Evolutionary conservation across 768 basidiomycete species (phyloP).

Genomic region (Postia placenta): DNA sequence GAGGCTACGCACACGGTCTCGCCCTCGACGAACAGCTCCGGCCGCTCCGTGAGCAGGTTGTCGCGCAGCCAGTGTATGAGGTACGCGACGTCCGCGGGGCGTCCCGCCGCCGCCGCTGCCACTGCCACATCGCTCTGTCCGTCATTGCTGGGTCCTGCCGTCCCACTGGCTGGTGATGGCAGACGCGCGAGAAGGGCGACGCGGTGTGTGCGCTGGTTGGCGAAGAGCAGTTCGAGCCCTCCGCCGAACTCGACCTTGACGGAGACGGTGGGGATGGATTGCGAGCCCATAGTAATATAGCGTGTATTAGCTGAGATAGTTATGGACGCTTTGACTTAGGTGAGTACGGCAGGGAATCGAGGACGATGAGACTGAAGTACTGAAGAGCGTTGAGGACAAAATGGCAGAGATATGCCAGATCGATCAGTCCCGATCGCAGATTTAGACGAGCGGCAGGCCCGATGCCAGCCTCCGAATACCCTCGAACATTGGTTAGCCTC

Average conservation of each 20-base stretch:
- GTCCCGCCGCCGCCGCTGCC: constrained; percentile 6
- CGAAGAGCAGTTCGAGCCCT: constrained; percentile 82
- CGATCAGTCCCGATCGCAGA: too few relatives aligned
- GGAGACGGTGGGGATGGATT: constrained; percentile 7
- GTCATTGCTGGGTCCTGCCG: background rate
- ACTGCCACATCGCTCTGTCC: background rate
- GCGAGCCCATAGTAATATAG: too few relatives aligned
- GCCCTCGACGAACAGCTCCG: constrained; percentile 85
- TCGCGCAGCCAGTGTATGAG: constrained; percentile 76
- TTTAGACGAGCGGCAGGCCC: too few relatives aligned
- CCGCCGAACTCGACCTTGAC: constrained; percentile 77
- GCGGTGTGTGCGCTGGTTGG: constrained; percentile 54
- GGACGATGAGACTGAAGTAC: too few relatives aligned
- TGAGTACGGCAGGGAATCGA: too few relatives aligned
- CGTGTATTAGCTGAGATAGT: too few relatives aligned
- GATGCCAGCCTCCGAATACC: too few relatives aligned
- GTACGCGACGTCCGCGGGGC: constrained; percentile 58
- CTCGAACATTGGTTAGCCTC: too few relatives aligned
- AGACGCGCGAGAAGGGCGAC: constrained; percentile 48
- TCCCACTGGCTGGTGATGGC: constrained; percentile 11
- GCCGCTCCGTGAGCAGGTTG: constrained; percentile 74
- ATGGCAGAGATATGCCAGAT: background rate
- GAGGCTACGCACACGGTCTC: constrained; percentile 84
- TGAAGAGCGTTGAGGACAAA: too few relatives aligned
- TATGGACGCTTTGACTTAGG: too few relatives aligned